Evolutionary conservation across 1,284 basidiomycete genomes (phyloP).

Genomic region (Ceratobasidium sp.): DNA sequence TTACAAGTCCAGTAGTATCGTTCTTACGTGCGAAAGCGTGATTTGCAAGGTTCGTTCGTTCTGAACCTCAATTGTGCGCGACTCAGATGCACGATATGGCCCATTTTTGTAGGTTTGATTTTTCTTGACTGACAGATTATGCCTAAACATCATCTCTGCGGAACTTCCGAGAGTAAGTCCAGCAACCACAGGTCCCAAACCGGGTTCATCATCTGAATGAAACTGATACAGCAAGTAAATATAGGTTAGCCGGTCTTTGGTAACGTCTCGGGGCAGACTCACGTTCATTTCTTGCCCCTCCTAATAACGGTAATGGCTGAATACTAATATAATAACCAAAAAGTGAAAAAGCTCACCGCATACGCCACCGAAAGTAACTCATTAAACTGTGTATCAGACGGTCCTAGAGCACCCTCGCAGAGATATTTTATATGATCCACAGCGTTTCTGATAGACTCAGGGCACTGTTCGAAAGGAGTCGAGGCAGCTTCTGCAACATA

Average conservation of each 20-base stretch:
- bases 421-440: conserved; percentile 22
- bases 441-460: conserved; percentile 17
- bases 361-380: conserved; percentile 42
- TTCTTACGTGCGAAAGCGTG: conserved; percentile 34
- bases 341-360: conserved; percentile 16
- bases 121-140: conserved; percentile 28
- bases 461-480: conserved; percentile 39
- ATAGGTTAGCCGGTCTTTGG: not conserved
- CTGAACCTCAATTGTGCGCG: conserved; percentile 8
- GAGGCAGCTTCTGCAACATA: conserved; percentile 39
- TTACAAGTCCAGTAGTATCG: not conserved
- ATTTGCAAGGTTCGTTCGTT: conserved; percentile 36
- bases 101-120: conserved; percentile 40
- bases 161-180: conserved; percentile 35
- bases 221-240: conserved; percentile 10
- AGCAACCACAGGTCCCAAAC: conserved; percentile 30
- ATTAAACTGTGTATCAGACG: conserved; percentile 14
- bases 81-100: conserved; percentile 33
- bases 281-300: conserved; percentile 46
- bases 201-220: conserved; percentile 43
- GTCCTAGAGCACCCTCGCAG: conserved; percentile 17
- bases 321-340: too few species aligned
- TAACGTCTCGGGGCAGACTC: not conserved
- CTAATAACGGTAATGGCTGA: too few species aligned
- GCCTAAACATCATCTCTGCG: conserved; percentile 42